phyloP scores from a whole-genome alignment of 495 filamentous ascomycete genomes.

The Penicillium cinerascens region DNA sequence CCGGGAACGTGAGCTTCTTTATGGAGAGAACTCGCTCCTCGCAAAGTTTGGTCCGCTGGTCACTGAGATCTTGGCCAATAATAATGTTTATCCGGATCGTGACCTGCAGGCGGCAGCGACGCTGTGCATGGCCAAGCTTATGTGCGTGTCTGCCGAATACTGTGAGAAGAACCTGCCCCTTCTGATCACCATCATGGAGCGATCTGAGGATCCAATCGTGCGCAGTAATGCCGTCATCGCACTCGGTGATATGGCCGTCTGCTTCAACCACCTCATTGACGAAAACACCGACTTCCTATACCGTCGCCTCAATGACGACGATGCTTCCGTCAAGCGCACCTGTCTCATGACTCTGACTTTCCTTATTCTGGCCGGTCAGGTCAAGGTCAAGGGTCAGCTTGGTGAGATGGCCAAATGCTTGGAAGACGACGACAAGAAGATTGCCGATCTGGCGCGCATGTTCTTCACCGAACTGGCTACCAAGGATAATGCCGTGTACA shows the following conservation, averaged over 20 bases:
- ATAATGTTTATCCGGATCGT: conserved; percentile 80
- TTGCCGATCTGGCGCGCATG: conserved; percentile 91
- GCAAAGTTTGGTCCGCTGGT: conserved; percentile 88
- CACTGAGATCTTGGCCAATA: conserved; percentile 89
- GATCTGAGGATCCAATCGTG: conserved; percentile 82
- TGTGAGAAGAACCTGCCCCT: conserved; percentile 91
- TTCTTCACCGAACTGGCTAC: conserved; percentile 97
- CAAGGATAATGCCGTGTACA: conserved; percentile 99
- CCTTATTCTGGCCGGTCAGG: conserved; percentile 92
- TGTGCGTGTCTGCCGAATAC: conserved; percentile 94
- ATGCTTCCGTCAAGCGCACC: conserved; percentile 89
- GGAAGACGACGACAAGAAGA: conserved; percentile 89
- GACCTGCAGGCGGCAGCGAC: conserved; percentile 90
- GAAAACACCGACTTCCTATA: conserved; percentile 99
- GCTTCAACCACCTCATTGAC: conserved; percentile 98
- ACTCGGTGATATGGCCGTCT: conserved; percentile 97
- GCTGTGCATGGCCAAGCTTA: conserved; percentile 94
- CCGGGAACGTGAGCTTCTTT: conserved; percentile 89
- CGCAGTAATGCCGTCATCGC: conserved; percentile 96
- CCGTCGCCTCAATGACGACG: conserved; percentile 80
- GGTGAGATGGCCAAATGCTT: conserved; percentile 99
- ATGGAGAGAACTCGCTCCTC: conserved; percentile 78
- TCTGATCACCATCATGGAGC: conserved; percentile 96
- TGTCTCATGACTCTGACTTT: conserved; percentile 99
- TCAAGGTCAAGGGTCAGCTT: conserved; percentile 99